Percentiles rank a stretch among this genome's conserved stretches.
Conservation (phyloP, 768 basidiomycete genomes). For the Phlebiopsis flavidoalba region DNA sequence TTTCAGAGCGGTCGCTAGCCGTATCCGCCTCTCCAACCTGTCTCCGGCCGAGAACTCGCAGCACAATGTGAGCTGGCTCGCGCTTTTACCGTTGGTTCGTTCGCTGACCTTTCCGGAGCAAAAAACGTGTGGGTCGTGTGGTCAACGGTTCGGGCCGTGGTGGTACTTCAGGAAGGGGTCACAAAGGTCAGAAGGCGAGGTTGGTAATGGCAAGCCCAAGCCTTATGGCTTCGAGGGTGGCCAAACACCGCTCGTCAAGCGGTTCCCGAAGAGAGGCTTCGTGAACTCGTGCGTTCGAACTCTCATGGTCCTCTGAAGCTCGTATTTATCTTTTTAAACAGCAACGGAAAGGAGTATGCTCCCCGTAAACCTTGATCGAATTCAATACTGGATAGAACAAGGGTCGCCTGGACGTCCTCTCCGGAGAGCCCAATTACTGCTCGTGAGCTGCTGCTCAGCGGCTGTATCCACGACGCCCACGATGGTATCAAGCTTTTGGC, state of each 20-base stretch:
- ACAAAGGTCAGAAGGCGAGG: conserved; percentile 94
- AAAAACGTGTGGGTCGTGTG: conserved; percentile 93
- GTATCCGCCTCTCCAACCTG: conserved; percentile 64
- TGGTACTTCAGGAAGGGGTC: conserved; percentile 88
- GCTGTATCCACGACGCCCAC: conserved; percentile 82
- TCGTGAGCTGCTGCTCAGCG: conserved; percentile 75
- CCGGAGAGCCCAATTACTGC: conserved; percentile 86
- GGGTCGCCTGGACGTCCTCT: conserved; percentile 74
- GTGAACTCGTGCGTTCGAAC: conserved; percentile 70
- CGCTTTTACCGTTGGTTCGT: neutral
- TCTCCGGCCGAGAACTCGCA: conserved; percentile 66
- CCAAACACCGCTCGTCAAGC: conserved; percentile 87
- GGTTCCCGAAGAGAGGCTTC: conserved; percentile 93
- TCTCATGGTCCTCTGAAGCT: neutral
- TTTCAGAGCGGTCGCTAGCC: conserved; percentile 35
- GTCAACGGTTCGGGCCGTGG: conserved; percentile 82
- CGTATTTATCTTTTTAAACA: conserved; percentile 24
- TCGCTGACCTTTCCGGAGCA: conserved; percentile 41
- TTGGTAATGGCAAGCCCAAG: conserved; percentile 76
- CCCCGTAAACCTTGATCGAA: conserved; percentile 81
- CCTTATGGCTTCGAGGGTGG: conserved; percentile 92
- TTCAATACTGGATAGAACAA: conserved; percentile 89
- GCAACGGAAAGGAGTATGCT: conserved; percentile 71
- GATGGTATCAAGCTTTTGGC: conserved; percentile 92
- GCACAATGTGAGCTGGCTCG: conserved; percentile 46